Evolutionary conservation across 2,329 filamentous ascomycete genomes (phyloP), one percentile per base, ranked within the genome.

Genomic region (Ceratocystis variospora): DNA sequence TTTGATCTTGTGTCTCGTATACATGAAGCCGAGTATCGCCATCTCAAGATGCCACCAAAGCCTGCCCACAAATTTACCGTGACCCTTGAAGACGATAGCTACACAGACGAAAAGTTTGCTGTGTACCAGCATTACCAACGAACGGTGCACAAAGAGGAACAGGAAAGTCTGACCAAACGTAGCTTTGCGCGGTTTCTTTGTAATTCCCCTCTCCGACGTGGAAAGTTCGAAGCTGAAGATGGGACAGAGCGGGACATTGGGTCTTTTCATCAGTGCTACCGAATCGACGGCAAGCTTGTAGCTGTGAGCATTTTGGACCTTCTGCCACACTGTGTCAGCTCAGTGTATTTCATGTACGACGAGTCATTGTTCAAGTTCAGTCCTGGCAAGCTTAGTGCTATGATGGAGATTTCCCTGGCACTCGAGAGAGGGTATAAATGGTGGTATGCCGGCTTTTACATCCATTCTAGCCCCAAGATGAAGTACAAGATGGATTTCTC

Each of bases 391-490:
- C 75, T 93, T 4, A 86, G 87, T 45, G 89, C 89, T 1, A 73
- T 93, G 68, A 78, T 86, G 68, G 89, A 94, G 74, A 87, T 89
- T 68, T 79, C 84, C 0, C 74, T 94, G 33, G 87, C 89, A 0
- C 76, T 80, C 2, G 88, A 93, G 71, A 79, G 78, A 5, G 86
- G 83, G 0, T 91, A 92, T 71, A 77, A 81, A 55, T 90, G 84
- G 79, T 94, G 90, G 81, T 94, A 93, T 75, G 87, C 81, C 5
- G 86, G 89, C 5, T 93, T 85, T 74, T 94, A 93, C 71, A 93
- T 94, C 68, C 88, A 92, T 73, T 84, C 78, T 65, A 93, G 89
- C 71, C 79, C 82, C 64, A 94, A 94, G 77, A 93, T 94, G 89
- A 80, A 81, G 70, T 94, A 94, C 78, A 94, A 94, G 77, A 87